Conservation (phyloP, 495 filamentous ascomycete species). For the Polyplosphaeria fusca region DNA sequence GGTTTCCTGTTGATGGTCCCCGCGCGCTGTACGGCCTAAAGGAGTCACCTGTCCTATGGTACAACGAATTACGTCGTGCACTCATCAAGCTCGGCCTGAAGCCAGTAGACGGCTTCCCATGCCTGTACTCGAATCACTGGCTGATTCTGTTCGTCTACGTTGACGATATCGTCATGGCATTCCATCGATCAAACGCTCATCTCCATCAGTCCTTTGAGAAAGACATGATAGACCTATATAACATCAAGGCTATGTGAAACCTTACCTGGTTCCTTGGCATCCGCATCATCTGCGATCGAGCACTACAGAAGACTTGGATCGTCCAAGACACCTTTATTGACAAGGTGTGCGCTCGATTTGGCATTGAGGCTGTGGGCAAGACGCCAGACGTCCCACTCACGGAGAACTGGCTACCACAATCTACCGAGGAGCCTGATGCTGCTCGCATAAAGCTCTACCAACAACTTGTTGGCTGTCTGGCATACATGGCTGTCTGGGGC, state of each 20-base stretch:
- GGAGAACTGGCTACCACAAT: not conserved
- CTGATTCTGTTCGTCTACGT: conserved; percentile 24
- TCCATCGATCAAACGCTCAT: not conserved
- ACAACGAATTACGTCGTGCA: conserved; percentile 1
- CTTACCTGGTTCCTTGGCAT: too few species aligned
- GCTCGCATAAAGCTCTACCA: too few species aligned
- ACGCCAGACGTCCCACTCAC: not conserved
- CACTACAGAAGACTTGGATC: not conserved
- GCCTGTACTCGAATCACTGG: conserved; percentile 3
- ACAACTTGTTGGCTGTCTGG: not conserved
- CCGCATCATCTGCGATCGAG: not conserved
- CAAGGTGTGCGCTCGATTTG: not conserved
- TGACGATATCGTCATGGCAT: conserved; percentile 23
- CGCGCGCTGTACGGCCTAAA: conserved; percentile 24
- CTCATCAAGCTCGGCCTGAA: conserved; percentile 10
- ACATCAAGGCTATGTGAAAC: too few species aligned
- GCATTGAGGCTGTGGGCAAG: not conserved
- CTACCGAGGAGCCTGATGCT: not conserved
- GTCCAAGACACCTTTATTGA: conserved; percentile 11
- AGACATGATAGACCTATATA: not conserved
- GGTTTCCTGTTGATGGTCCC: not conserved
- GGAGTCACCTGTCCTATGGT: conserved; percentile 12
- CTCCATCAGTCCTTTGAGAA: not conserved
- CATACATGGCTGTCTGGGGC: not conserved
- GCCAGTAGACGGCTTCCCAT: not conserved